Evolutionary conservation across 345 rosid species (phyloP).

Genomic region (Kandelia obovata): DNA sequence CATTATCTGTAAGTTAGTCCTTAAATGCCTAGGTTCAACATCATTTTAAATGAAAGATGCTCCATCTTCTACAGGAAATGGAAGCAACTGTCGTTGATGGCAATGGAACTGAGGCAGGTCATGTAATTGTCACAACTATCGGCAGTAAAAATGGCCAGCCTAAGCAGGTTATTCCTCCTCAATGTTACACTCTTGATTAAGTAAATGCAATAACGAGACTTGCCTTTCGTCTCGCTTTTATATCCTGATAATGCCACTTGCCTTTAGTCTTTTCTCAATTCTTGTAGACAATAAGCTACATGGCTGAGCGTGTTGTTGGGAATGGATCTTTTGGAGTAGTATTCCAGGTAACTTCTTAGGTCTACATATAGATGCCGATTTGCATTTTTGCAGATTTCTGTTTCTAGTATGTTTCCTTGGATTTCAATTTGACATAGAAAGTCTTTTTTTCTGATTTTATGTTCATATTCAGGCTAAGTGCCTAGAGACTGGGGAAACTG

Average conservation of each 20-base stretch:
- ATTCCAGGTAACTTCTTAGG: slow-evolving; percentile 57
- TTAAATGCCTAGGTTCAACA: not conserved
- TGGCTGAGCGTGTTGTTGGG: slow-evolving; percentile 98
- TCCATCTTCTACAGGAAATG: slow-evolving; percentile 50
- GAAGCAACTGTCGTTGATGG: slow-evolving; percentile 89
- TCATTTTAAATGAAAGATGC: slow-evolving; percentile 3
- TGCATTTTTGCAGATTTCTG: not conserved
- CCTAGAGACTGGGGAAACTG: slow-evolving; percentile 91
- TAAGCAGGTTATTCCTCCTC: slow-evolving; percentile 51
- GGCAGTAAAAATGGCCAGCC: slow-evolving; percentile 80
- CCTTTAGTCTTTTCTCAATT: not conserved
- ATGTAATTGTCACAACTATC: slow-evolving; percentile 75
- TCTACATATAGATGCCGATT: not conserved
- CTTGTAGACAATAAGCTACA: slow-evolving; percentile 76
- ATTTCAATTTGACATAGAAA: not conserved
- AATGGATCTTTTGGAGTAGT: slow-evolving; percentile 97
- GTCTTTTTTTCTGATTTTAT: not conserved
- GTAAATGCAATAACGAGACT: not conserved
- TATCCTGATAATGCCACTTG: slow-evolving; percentile 4
- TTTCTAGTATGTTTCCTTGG: not conserved
- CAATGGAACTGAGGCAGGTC: slow-evolving; percentile 78
- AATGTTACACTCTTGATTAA: not conserved
- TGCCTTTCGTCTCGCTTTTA: not conserved
- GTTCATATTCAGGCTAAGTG: slow-evolving; percentile 72
- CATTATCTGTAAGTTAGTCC: not conserved